Base-by-base conservation (phyloP, 176 grass and related monocot species). In the Rhynchospora tenuis region DNA sequence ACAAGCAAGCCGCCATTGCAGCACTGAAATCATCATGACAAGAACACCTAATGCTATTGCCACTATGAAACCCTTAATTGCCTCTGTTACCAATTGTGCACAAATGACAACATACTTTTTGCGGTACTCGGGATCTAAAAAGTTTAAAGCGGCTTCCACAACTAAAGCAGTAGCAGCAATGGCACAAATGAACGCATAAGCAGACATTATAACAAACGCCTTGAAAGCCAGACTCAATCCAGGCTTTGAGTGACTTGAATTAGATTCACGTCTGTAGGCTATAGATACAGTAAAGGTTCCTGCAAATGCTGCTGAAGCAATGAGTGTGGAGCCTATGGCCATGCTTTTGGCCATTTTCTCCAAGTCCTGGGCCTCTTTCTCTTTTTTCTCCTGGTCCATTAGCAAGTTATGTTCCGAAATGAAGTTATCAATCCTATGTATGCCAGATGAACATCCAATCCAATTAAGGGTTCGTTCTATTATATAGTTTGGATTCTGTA, bases 241-340 rank as follows among this genome's bases (percentile, higher is more conserved):
- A 71, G 67, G 38, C 5, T 38, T 38, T 38, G 2, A 4, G 33
- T 1, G 33, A 3, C 2, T 4, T 38, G 33, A 2, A 2, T 66
- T 29, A 67, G 5, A 1, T 38, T 38, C 33, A 38, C 2, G 13
- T 5, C 12, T 19, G 1, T 46, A 5, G 6, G 69, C 10, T 1
- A 0, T 0, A 11, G 67, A 22, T 45, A 78, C 73, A 28, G 1
- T 57, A 43, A 78, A 78, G 7, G 22, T 20, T 28, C 4, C 73
- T 17, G 73, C 22, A 78, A 78, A 78, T 56, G 73, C 47, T 57
- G 60, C 79, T 7, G 79, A 44, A 46, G 79, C 29, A 22, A 82
- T 82, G 9, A 82, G 55, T 44, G 8, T 24, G 9, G 79, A 45
- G 1, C 19, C 17, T 1, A 59, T 82, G 3, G 17, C 17, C 43